Base-by-base conservation (phyloP, 1,284 basidiomycete species). In the Rhodotorula sp. region DNA sequence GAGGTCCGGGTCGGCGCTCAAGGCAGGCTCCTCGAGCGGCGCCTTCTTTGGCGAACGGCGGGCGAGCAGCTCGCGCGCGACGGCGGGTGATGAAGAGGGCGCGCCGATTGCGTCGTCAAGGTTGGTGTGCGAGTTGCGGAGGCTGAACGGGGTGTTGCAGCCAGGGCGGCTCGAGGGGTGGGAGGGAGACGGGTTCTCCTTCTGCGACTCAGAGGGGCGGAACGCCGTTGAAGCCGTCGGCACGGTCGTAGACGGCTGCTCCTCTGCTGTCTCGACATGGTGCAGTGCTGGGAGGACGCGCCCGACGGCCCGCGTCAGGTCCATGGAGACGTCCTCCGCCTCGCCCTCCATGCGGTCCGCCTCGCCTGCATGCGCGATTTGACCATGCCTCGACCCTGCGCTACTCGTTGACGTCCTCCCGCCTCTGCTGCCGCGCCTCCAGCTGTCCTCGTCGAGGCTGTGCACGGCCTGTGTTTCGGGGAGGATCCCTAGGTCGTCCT, bases 61-160 rank as follows among this genome's bases (percentile, higher is more conserved):
- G 7, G 53, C 29, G 4, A 71, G 64, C 1, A 74, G 69, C 19
- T 74, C 58, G 10, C 21, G 57, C 7, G 67, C 72, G 36, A 71
- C 64, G 21, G 44, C 50, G 4, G 69, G 69, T 2, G 72, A 74
- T 9, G 72, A 74, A 3, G 72, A 71, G 0, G 72, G 67, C 5
- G 59, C 66, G 19, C 41, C 61, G 50, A 41, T 63, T 39, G 37
- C 19, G 59, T 63, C 61, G 7, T 68, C 61, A 22, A 61, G 27
- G 64, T 68, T 59, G 34, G 34, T 19, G 39, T 36, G 57, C 6
- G 69, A 64, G 62, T 39, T 59, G n/a, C 62, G 62, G 3, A 48
- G 46, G 41, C 58, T 44, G 34, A 55, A 58, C 1, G 64, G 48
- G 22, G 27, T 8, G 37, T 19, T 17, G 39, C 25, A 29, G 22